Conservation (phyloP, 2,329 filamentous ascomycete genomes). For the Aschersonia sp. region DNA sequence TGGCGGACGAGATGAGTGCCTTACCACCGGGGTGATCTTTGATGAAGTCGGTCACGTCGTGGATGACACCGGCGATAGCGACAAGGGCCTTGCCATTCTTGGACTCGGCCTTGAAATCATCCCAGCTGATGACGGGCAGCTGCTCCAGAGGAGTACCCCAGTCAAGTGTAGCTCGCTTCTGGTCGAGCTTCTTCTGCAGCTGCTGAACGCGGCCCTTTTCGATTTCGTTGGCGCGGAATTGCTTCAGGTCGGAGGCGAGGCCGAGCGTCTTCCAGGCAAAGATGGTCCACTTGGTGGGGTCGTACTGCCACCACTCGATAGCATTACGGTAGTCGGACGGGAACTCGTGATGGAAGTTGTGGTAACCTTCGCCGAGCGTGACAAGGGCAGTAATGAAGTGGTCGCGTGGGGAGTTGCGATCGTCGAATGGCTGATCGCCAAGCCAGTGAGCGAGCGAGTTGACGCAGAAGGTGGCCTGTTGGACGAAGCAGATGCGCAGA, state of each 20-base stretch:
- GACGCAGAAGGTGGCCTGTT: conserved; percentile 87
- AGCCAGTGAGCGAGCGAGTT: conserved; percentile 87
- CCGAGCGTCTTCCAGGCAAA: conserved; percentile 73
- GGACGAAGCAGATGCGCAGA: conserved; percentile 76
- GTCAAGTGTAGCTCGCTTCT: conserved; percentile 68
- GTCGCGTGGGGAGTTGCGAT: conserved; percentile 81
- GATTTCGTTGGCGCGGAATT: conserved; percentile 84
- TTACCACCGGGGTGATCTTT: conserved; percentile 84
- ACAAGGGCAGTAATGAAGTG: conserved; percentile 75
- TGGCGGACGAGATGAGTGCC: conserved; percentile 66
- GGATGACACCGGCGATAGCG: conserved; percentile 70
- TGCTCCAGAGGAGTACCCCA: conserved; percentile 79
- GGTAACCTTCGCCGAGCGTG: conserved; percentile 79
- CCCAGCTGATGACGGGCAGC: conserved; percentile 75
- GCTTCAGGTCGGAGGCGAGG: conserved; percentile 74
- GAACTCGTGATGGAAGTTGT: conserved; percentile 95
- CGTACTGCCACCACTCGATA: conserved; percentile 82
- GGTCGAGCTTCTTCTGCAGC: conserved; percentile 83
- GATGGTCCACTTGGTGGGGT: conserved; percentile 84
- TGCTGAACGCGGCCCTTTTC: conserved; percentile 85
- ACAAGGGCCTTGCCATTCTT: conserved; percentile 64
- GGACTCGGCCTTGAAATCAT: conserved; percentile 65
- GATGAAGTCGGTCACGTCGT: conserved; percentile 74
- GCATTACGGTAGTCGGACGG: conserved; percentile 87
- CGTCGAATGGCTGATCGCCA: conserved; percentile 82